phyloP scores from a whole-genome alignment of 2,329 filamentous ascomycete genomes.

The Domatiomyces globalis region DNA sequence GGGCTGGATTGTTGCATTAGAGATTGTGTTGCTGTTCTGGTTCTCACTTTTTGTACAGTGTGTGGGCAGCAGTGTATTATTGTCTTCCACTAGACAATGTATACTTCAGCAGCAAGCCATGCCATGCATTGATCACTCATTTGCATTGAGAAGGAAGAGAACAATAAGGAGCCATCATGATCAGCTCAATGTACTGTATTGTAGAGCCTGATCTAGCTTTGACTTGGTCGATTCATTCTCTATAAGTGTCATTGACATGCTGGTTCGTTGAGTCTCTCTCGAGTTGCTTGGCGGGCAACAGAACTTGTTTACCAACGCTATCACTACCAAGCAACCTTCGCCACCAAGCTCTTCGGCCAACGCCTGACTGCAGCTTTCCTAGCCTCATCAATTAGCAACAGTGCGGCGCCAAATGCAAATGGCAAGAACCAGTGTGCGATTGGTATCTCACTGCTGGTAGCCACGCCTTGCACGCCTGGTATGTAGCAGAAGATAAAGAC shows the following conservation, averaged over 20 bases:
- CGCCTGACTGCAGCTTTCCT: conserved; percentile 50
- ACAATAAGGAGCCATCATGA: too few species aligned
- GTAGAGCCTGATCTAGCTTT: conserved; percentile 1
- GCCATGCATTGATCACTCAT: too few species aligned
- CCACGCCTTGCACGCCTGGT: conserved; percentile 45
- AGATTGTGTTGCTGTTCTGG: too few species aligned
- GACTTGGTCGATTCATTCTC: conserved; percentile 4
- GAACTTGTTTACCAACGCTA: conserved; percentile 23
- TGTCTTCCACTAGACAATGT: too few species aligned
- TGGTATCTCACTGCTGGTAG: conserved; percentile 50
- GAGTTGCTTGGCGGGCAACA: not conserved
- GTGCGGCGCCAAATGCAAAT: conserved; percentile 52
- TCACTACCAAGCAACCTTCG: conserved; percentile 44
- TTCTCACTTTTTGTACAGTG: too few species aligned
- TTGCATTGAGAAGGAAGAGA: not conserved
- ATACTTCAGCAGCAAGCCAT: too few species aligned
- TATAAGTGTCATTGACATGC: not conserved
- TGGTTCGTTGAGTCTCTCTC: not conserved
- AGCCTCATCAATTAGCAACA: conserved; percentile 51
- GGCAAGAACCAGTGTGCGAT: conserved; percentile 66
- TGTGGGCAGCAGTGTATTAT: too few species aligned
- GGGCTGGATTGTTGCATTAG: too few species aligned
- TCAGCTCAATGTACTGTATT: not conserved
- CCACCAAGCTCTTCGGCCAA: conserved; percentile 44
- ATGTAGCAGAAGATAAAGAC: conserved; percentile 55